These are phyloP conservation scores for Penicillium sp. DNA, from an alignment of 2,329 filamentous ascomycete genomes.

Conservation along the genomic window DNA sequence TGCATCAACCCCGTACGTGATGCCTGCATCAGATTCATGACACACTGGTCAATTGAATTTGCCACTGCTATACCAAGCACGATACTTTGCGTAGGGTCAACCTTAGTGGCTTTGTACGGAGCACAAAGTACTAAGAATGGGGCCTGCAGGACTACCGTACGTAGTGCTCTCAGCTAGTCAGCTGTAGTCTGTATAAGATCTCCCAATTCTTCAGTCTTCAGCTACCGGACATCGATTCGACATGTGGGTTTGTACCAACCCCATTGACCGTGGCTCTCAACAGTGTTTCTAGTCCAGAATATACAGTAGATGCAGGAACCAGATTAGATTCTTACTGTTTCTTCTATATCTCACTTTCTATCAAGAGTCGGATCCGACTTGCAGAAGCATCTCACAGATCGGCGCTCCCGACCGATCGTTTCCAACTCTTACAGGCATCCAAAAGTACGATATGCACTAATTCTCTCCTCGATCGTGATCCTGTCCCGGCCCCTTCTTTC, in stretches of 20 bases:
- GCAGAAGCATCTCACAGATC: not conserved
- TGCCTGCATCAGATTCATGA: not conserved
- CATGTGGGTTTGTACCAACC: not conserved
- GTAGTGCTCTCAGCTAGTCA: no score
- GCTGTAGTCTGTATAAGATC: not conserved
- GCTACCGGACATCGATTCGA: not conserved
- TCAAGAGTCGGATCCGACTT: not conserved
- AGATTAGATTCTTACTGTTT: not conserved
- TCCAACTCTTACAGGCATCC: not conserved
- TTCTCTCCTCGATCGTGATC: conserved; percentile 13
- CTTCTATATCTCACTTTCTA: not conserved
- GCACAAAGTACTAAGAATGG: not conserved
- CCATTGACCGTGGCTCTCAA: not conserved
- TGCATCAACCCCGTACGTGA: not conserved
- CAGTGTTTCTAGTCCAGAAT: no score
- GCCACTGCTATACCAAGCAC: conserved; percentile 1
- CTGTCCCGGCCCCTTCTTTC: conserved; percentile 4
- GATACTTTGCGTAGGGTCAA: conserved; percentile 12
- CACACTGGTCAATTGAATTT: not conserved
- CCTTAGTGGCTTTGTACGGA: conserved; percentile 1
- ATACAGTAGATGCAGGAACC: not conserved
- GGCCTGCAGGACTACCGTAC: not conserved
- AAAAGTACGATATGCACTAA: not conserved
- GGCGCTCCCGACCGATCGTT: not conserved
- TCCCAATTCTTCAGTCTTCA: not conserved